A percentile compares a stretch with the other conserved stretches of the same genome.
phyloP scores from a whole-genome alignment of 2,329 filamentous ascomycete species.

The Venturia oleaginea region DNA sequence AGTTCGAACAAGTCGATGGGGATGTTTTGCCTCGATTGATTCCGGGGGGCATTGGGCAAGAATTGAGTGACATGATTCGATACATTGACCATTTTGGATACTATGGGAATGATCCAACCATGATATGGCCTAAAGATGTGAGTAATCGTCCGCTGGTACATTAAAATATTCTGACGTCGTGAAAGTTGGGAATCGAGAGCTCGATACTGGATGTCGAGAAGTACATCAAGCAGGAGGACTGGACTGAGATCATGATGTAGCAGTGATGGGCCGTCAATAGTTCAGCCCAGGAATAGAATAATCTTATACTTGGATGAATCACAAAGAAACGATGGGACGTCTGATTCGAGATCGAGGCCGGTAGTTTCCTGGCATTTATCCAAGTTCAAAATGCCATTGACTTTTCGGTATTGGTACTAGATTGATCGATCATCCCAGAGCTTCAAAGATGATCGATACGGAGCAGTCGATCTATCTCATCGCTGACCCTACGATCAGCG shows the following conservation, averaged over 20 bases:
- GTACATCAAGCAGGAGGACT: neutral
- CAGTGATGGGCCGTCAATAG: too few species aligned
- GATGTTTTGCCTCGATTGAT: constrained; percentile 12
- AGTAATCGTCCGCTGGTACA: neutral
- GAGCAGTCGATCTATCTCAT: too few species aligned
- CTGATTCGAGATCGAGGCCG: too few species aligned
- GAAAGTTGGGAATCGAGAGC: neutral
- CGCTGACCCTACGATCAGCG: too few species aligned
- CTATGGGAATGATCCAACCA: neutral
- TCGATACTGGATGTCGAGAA: neutral
- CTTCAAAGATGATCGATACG: too few species aligned
- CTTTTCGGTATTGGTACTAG: too few species aligned
- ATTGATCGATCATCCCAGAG: too few species aligned
- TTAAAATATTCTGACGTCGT: neutral
- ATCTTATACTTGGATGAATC: too few species aligned
- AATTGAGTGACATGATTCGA: constrained; percentile 17
- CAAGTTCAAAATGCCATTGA: too few species aligned
- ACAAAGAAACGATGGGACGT: too few species aligned
- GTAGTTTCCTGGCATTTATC: too few species aligned
- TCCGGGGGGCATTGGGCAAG: constrained; percentile 18
- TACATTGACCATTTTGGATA: constrained; percentile 19
- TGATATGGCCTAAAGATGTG: neutral
- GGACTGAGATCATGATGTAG: neutral
- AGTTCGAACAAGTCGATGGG: constrained; percentile 7
- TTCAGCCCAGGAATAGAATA: too few species aligned